A percentile compares a stretch with the other conserved stretches of the same genome.
phyloP scores from a whole-genome alignment of 2,329 filamentous ascomycete species.

The Fusarium setosum region DNA sequence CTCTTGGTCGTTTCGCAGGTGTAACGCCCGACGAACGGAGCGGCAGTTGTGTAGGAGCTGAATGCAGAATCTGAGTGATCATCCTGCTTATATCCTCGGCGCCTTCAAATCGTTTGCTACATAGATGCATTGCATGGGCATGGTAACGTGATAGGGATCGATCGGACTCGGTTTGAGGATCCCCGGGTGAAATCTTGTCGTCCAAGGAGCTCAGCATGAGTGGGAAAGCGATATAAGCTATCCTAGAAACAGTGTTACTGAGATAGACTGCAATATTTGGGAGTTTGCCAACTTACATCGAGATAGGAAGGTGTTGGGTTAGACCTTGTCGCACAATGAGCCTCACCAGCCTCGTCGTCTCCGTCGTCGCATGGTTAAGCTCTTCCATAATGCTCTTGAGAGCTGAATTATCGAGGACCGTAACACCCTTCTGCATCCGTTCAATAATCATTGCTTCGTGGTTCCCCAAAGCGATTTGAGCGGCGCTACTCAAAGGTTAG shows the following conservation, averaged over 20 bases:
- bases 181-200: background rate
- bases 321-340: constrained; percentile 8
- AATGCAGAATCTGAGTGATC: constrained; percentile 13
- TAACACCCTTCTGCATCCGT: constrained; percentile 26
- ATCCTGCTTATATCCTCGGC: constrained; percentile 12
- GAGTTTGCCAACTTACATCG: background rate
- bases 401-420: constrained; percentile 6
- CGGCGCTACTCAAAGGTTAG: background rate
- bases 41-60: background rate
- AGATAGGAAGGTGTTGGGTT: constrained; percentile 12
- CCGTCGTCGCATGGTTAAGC: constrained; percentile 1
- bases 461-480: constrained; percentile 24
- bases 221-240: constrained; percentile 11
- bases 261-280: background rate
- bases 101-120: constrained; percentile 10
- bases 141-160: background rate
- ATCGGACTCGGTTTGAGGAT: background rate
- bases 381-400: constrained; percentile 16
- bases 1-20: background rate
- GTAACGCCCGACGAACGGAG: background rate
- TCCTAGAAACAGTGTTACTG: background rate
- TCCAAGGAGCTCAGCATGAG: constrained; percentile 10
- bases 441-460: constrained; percentile 25
- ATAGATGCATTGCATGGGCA: constrained; percentile 10
- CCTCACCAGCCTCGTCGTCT: constrained; percentile 2